Evolutionary conservation across 1,284 basidiomycete species (phyloP).

Genomic region (Apiotrichum veenhuisii): DNA sequence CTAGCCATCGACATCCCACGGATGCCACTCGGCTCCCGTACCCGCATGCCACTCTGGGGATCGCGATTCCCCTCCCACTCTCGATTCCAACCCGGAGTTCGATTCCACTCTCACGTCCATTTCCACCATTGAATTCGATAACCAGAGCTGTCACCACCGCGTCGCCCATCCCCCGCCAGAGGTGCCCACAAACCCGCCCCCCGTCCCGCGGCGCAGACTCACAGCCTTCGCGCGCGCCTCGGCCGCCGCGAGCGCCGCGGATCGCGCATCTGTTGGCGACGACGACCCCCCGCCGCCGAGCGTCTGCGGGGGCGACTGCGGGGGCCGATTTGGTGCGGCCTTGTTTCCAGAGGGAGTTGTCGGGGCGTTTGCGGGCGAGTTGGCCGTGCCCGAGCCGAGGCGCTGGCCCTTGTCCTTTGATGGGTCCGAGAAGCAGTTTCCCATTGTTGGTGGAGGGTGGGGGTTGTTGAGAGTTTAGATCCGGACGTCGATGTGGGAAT

Average conservation of each 20-base stretch:
- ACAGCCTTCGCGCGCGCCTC: slow-evolving; percentile 45
- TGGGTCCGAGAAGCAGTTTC: slow-evolving; percentile 50
- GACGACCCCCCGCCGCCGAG: slow-evolving; percentile 13
- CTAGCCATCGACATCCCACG: no score
- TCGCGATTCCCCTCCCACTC: no score
- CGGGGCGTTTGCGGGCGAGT: slow-evolving; percentile 3
- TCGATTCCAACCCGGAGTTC: no score
- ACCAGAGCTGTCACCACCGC: no score
- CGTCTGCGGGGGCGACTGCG: slow-evolving; percentile 21
- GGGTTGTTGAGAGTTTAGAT: background rate
- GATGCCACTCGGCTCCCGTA: no score
- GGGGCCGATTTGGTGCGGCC: background rate
- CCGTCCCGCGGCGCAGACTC: no score
- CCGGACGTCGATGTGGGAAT: background rate
- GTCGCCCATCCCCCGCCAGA: no score
- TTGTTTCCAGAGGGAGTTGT: background rate
- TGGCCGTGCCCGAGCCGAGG: slow-evolving; percentile 34
- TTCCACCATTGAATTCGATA: no score
- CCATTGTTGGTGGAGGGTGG: slow-evolving; percentile 28
- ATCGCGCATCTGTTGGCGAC: slow-evolving; percentile 27
- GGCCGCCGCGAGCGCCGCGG: slow-evolving; percentile 41
- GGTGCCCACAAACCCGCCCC: no score
- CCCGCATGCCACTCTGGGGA: no score
- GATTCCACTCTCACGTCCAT: no score
- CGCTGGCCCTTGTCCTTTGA: slow-evolving; percentile 33